Percentiles rank a stretch among this genome's conserved stretches.
These are phyloP conservation scores for Cladorrhinum sp. DNA, from an alignment of 2,329 filamentous ascomycete species.

Conservation along the genomic window DNA sequence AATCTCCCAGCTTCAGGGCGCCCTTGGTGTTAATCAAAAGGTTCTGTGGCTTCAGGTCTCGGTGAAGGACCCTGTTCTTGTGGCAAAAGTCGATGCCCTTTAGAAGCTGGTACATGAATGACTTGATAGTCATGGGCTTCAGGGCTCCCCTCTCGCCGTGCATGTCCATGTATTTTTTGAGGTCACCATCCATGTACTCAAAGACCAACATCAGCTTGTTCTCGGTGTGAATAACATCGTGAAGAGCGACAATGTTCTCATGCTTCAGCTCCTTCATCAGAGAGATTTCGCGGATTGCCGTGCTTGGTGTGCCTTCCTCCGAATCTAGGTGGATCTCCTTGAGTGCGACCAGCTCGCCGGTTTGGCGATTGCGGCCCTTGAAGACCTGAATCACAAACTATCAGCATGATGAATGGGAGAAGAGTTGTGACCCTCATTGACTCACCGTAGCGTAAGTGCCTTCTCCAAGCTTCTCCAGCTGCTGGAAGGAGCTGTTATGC, in stretches of 20 bases:
- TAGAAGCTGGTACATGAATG: slow-evolving; percentile 97
- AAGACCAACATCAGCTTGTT: slow-evolving; percentile 99
- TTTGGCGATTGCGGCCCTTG: slow-evolving; percentile 93
- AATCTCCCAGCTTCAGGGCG: slow-evolving; percentile 88
- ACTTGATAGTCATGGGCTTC: slow-evolving; percentile 89
- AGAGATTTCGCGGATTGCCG: slow-evolving; percentile 96
- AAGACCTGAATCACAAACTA: slow-evolving; percentile 66
- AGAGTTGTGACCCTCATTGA: slow-evolving; percentile 18
- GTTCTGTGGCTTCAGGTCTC: slow-evolving; percentile 95
- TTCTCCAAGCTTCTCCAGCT: slow-evolving; percentile 97
- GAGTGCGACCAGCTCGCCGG: slow-evolving; percentile 90
- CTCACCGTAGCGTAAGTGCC: slow-evolving; percentile 96
- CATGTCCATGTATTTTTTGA: slow-evolving; percentile 98
- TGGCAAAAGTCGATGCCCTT: slow-evolving; percentile 97
- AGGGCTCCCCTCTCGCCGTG: slow-evolving; percentile 85
- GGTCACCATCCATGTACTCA: slow-evolving; percentile 96
- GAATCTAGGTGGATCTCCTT: slow-evolving; percentile 99
- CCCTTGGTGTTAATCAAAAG: slow-evolving; percentile 91
- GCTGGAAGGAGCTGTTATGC: slow-evolving; percentile 96
- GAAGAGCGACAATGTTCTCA: slow-evolving; percentile 93
- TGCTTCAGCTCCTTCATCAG: slow-evolving; percentile 99
- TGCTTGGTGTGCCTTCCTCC: slow-evolving; percentile 95
- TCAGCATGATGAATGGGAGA: slow-evolving; percentile 8
- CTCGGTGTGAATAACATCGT: slow-evolving; percentile 99
- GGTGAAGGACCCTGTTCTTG: slow-evolving; percentile 92